Conservation (phyloP, 495 filamentous ascomycete species). For the Copromyces sp. region DNA sequence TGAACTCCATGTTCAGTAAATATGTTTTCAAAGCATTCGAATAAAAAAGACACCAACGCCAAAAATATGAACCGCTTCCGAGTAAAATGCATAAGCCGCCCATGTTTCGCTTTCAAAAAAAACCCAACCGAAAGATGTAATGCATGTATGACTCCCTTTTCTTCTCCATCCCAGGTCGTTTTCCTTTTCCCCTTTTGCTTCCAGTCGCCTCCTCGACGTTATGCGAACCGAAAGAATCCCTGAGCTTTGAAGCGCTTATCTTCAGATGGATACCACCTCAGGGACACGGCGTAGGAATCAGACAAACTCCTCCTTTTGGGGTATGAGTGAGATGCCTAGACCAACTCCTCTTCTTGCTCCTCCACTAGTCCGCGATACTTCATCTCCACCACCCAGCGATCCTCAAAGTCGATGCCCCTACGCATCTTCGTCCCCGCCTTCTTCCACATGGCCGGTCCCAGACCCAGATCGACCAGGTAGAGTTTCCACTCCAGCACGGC, state of each 20-base stretch:
- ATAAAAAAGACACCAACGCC: background rate
- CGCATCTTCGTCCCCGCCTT: conserved; percentile 71
- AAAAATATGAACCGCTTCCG: background rate
- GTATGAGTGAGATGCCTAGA: background rate
- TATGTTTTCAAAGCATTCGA: background rate
- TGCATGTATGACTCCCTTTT: background rate
- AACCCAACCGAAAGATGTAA: background rate
- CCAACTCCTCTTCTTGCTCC: conserved; percentile 16
- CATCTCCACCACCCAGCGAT: conserved; percentile 68
- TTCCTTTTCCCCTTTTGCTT: background rate
- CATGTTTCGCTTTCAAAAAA: background rate
- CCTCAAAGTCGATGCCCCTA: conserved; percentile 75
- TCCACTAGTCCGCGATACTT: conserved; percentile 30
- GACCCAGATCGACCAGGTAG: conserved; percentile 75
- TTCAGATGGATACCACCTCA: background rate
- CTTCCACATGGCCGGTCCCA: conserved; percentile 72
- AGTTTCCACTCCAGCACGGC: conserved; percentile 52
- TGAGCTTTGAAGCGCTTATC: background rate
- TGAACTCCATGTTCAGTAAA: background rate
- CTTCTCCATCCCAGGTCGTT: background rate
- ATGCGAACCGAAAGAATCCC: background rate
- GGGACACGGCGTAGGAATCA: background rate
- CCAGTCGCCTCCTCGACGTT: background rate
- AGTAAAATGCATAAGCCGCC: background rate
- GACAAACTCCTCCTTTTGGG: background rate